These are phyloP conservation scores for Trichoderma gracile DNA, from an alignment of 2,329 filamentous ascomycete species.

Conservation along the genomic window DNA sequence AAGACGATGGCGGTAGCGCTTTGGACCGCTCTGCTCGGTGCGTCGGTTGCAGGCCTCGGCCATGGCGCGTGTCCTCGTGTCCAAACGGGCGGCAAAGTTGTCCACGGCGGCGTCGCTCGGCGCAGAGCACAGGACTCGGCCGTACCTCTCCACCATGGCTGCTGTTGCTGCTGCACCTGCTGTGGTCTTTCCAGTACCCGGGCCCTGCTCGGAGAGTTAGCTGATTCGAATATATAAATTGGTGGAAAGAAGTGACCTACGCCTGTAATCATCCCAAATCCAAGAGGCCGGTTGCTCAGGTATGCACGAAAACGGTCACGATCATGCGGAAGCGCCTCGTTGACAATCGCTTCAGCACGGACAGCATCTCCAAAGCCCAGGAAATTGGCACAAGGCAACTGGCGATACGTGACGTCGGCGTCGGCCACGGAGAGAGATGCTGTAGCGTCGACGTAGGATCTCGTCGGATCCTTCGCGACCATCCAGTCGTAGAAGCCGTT, in stretches of 20 bases:
- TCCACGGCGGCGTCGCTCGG: slow-evolving; percentile 5
- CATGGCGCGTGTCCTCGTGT: background rate
- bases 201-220: background rate
- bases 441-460: background rate
- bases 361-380: background rate
- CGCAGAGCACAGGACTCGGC: slow-evolving; percentile 14
- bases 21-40: background rate
- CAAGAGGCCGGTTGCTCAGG: slow-evolving; percentile 21
- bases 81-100: slow-evolving; percentile 16
- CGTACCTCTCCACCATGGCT: slow-evolving; percentile 18
- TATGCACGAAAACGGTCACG: slow-evolving; percentile 25
- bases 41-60: background rate
- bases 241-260: slow-evolving; percentile 19
- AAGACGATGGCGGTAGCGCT: background rate
- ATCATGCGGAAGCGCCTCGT: slow-evolving; percentile 13
- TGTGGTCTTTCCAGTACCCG: background rate
- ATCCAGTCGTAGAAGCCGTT: slow-evolving; percentile 15
- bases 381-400: slow-evolving; percentile 7
- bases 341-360: slow-evolving; percentile 14
- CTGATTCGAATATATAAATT: background rate
- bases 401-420: background rate
- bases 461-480: background rate
- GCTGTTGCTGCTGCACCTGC: background rate
- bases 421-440: background rate
- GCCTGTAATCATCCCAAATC: slow-evolving; percentile 26